These are phyloP conservation scores for Colletotrichum sp. DNA, from an alignment of 2,329 filamentous ascomycete genomes.

Conservation along the genomic window DNA sequence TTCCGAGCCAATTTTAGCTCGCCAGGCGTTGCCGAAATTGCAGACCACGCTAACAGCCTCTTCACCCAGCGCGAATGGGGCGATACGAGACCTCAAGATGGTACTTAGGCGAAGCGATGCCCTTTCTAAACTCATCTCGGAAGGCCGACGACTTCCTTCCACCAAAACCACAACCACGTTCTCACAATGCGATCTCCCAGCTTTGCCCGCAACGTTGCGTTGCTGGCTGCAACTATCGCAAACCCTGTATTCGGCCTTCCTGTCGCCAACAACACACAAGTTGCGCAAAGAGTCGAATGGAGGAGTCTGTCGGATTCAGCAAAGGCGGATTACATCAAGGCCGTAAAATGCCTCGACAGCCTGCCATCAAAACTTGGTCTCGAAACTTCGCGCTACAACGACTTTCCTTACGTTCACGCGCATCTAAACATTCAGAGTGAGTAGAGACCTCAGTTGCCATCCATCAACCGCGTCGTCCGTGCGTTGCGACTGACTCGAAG, in stretches of 20 bases:
- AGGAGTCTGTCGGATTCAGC: not conserved
- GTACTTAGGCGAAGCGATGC: not conserved
- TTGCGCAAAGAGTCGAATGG: not conserved
- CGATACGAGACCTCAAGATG: not conserved
- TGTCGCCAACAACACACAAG: not conserved
- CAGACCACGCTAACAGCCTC: not conserved
- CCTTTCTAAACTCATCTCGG: not conserved
- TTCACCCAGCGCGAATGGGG: not conserved
- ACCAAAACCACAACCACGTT: not conserved
- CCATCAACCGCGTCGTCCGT: not conserved
- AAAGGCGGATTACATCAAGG: conserved; percentile 5
- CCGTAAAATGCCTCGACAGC: conserved; percentile 31
- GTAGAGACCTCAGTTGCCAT: not conserved
- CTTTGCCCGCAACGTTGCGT: not conserved
- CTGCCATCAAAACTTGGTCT: conserved; percentile 28
- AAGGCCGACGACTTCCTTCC: not conserved
- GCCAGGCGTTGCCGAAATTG: not conserved
- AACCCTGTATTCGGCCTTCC: not conserved
- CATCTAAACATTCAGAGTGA: conserved; percentile 12
- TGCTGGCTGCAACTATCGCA: not conserved
- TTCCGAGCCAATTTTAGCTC: not conserved
- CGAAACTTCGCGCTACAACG: conserved; percentile 31
- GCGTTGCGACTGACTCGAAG: not conserved
- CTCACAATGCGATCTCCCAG: not conserved
- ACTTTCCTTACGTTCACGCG: conserved; percentile 34